Evolutionary conservation across 768 basidiomycete genomes (phyloP), one percentile per base, ranked within the genome.

Genomic region (Serendipita sp.): DNA sequence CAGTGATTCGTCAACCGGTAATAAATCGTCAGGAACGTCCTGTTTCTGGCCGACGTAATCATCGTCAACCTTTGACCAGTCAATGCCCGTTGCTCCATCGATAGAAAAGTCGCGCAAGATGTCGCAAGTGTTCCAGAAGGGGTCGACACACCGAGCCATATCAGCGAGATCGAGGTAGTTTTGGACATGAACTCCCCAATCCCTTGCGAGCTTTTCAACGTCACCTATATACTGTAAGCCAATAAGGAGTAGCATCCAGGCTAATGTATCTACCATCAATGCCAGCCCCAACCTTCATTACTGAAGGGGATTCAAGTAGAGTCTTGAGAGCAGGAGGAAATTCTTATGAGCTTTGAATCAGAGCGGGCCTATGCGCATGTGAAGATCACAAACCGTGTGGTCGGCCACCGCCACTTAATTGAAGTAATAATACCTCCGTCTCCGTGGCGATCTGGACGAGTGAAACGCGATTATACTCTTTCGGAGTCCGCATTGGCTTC

Each of bases 91-190:
- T 28, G 53, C 53, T 11, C 53, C 53, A 1, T 58, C 17, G 9
- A 33, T 4, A n/a, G 26, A 4, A 2, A n/a, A n/a, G 31, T 58
- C 33, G 11, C n/a, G 53, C 30, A 58, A 4, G 20, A 58, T 24
- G 33, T 58, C 53, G 53, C 53, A 58, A 9, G 53, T 58, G 33
- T 58, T 34, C 53, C 53, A 58, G 30, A 58, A 58, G 9, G 24
- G 33, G 30, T 58, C 53, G 9, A 30, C 5, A 31, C 17, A 4
- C 11, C 53, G 53, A 11, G 53, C 53, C 20, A 26, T n/a, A 31
- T 30, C 24, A 13, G 26, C 53, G 31, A 58, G 53, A 26, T 58
- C 53, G 26, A 58, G 53, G 28, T 58, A 58, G 53, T 33, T 24
- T n/a, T 33, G 24, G 30, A 58, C 30, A 11, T 58, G 24, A 31